These are phyloP conservation scores for Trypanosoma congolense DNA, from an alignment of 208 protist species.

Conservation along the genomic window DNA sequence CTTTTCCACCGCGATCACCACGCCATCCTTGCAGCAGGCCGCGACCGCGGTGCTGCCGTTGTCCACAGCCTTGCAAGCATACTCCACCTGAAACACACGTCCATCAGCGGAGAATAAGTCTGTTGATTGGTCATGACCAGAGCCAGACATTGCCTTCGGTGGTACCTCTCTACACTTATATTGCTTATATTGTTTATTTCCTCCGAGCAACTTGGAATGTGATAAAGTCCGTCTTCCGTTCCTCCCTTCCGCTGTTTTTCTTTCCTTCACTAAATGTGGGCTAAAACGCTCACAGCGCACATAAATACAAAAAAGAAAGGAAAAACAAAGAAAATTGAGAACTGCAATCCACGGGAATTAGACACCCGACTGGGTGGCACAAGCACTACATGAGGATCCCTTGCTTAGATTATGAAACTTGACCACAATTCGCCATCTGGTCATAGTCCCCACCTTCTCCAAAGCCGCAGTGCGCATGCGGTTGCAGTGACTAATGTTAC, in stretches of 20 bases:
- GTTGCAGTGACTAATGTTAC: constrained; percentile 3
- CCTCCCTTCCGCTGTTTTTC: constrained; percentile 8
- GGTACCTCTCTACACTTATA: not conserved
- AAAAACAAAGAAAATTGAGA: too few relatives aligned
- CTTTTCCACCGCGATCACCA: constrained; percentile 99
- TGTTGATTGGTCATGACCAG: constrained; percentile 96
- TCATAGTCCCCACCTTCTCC: not conserved
- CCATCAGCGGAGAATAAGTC: constrained; percentile 98
- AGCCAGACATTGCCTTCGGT: constrained; percentile 57
- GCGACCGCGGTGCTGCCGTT: constrained; percentile 97
- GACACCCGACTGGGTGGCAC: too few relatives aligned
- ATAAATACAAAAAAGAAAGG: too few relatives aligned
- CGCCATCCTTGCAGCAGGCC: constrained; percentile 95
- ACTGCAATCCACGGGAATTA: too few relatives aligned
- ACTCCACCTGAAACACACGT: constrained; percentile 99
- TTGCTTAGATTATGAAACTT: too few relatives aligned
- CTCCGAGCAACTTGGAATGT: too few relatives aligned
- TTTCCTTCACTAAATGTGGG: constrained; percentile 2
- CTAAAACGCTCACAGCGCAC: too few relatives aligned
- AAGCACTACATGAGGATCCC: too few relatives aligned
- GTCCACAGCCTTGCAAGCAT: constrained; percentile 99
- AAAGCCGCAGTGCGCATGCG: constrained; percentile 1
- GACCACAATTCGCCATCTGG: too few relatives aligned
- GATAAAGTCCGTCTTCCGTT: too few relatives aligned
- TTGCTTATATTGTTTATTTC: too few relatives aligned